These are phyloP conservation scores for Fusarium poae DNA, from an alignment of 2,329 filamentous ascomycete species.

Conservation along the genomic window DNA sequence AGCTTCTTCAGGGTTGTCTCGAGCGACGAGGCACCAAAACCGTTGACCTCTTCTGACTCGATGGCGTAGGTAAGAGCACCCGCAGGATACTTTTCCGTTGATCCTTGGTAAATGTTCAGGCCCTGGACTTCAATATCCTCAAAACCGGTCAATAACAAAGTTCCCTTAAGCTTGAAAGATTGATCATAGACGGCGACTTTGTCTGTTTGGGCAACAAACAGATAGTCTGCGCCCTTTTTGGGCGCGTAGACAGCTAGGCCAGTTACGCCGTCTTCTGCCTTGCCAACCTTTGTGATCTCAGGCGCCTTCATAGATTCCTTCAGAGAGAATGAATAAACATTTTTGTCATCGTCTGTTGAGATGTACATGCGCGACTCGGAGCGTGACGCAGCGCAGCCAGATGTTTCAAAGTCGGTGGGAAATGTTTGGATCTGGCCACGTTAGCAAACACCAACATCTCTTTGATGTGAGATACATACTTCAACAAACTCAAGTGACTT, in stretches of 20 bases:
- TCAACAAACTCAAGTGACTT: slow-evolving; percentile 55
- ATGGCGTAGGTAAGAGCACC: slow-evolving; percentile 59
- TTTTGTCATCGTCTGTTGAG: slow-evolving; percentile 55
- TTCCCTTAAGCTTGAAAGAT: slow-evolving; percentile 54
- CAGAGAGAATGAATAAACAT: slow-evolving; percentile 56
- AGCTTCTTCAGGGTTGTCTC: slow-evolving; percentile 52
- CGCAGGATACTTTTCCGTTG: slow-evolving; percentile 52
- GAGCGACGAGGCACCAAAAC: slow-evolving; percentile 58
- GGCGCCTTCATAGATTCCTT: slow-evolving; percentile 56
- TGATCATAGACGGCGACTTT: slow-evolving; percentile 57
- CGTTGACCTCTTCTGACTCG: slow-evolving; percentile 56
- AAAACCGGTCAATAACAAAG: slow-evolving; percentile 53
- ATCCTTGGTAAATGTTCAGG: slow-evolving; percentile 57
- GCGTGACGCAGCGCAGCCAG: slow-evolving; percentile 58
- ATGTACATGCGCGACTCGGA: slow-evolving; percentile 57
- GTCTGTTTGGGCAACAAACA: slow-evolving; percentile 58
- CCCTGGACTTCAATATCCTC: slow-evolving; percentile 60
- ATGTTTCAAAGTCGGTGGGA: slow-evolving; percentile 56
- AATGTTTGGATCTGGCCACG: slow-evolving; percentile 58
- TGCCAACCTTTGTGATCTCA: slow-evolving; percentile 53
- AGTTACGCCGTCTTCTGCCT: slow-evolving; percentile 56
- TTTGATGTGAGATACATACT: slow-evolving; percentile 35
- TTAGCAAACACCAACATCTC: slow-evolving; percentile 1
- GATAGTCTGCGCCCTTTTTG: slow-evolving; percentile 55
- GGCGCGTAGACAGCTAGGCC: slow-evolving; percentile 59